These are phyloP conservation scores for Skeletonema marinoi DNA, from an alignment of 108 stramenopile genomes.

Conservation along the genomic window DNA sequence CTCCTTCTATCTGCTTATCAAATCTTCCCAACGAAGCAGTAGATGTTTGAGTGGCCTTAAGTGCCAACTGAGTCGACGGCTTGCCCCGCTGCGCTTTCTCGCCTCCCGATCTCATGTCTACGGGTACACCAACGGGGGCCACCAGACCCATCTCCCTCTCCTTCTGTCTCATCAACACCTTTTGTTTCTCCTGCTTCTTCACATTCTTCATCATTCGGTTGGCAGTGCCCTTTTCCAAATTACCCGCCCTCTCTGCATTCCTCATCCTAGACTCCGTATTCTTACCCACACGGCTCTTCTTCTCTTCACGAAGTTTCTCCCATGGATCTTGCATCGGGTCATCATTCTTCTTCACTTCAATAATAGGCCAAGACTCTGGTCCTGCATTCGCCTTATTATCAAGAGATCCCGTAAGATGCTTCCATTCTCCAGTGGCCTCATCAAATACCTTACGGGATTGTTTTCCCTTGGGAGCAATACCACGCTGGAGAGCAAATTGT, in stretches of 20 bases:
- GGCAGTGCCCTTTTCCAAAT: conserved; percentile 72
- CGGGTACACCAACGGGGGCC: conserved; percentile 73
- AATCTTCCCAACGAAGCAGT: conserved; percentile 87
- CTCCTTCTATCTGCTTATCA: conserved; percentile 82
- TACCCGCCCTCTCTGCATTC: conserved; percentile 76
- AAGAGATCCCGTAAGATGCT: conserved; percentile 81
- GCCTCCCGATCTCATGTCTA: conserved; percentile 49
- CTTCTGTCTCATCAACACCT: conserved; percentile 50
- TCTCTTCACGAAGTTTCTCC: conserved; percentile 77
- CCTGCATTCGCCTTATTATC: conserved; percentile 63
- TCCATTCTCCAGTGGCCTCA: conserved; percentile 86
- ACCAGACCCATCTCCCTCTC: conserved; percentile 56
- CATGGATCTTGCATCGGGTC: conserved; percentile 86
- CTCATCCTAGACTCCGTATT: conserved; percentile 75
- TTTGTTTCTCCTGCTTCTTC: conserved; percentile 55
- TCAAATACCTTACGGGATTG: conserved; percentile 90
- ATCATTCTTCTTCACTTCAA: conserved; percentile 86
- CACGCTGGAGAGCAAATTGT: conserved; percentile 84
- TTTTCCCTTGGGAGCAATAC: conserved; percentile 86
- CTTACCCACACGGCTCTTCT: conserved; percentile 65
- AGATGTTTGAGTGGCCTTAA: conserved; percentile 77
- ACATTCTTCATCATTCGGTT: conserved; percentile 57
- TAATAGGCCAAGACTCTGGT: conserved; percentile 84
- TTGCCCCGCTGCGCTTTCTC: conserved; percentile 59
- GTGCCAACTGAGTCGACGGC: conserved; percentile 63